Conservation (phyloP, 2,329 filamentous ascomycete species). For the Pestalotiopsis sp. region DNA sequence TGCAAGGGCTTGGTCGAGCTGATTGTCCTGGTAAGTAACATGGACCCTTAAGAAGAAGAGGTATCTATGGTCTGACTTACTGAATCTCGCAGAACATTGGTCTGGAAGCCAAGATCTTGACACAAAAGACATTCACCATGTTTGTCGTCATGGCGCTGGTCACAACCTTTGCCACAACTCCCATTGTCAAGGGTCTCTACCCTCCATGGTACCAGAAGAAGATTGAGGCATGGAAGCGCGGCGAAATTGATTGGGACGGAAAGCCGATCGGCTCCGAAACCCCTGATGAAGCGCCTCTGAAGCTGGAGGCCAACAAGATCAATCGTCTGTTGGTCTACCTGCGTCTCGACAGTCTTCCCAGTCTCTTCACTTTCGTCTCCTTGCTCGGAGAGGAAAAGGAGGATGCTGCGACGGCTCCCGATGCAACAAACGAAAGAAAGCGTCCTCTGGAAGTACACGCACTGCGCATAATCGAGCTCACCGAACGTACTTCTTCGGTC, state of each 20-base stretch:
- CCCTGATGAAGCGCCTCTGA: slow-evolving; percentile 30
- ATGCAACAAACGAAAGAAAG: slow-evolving; percentile 30
- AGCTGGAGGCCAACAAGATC: slow-evolving; percentile 43
- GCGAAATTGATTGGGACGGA: slow-evolving; percentile 83
- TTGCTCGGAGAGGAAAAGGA: slow-evolving; percentile 63
- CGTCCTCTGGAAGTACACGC: slow-evolving; percentile 75
- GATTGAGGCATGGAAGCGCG: slow-evolving; percentile 59
- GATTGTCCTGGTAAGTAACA: slow-evolving; percentile 78
- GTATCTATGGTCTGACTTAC: slow-evolving; percentile 13
- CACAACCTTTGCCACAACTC: slow-evolving; percentile 74
- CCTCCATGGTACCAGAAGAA: slow-evolving; percentile 77
- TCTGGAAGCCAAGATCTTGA: slow-evolving; percentile 71
- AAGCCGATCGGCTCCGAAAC: slow-evolving; percentile 49
- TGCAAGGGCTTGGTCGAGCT: slow-evolving; percentile 95
- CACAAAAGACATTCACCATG: slow-evolving; percentile 72
- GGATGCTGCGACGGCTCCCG: slow-evolving; percentile 17
- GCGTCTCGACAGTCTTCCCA: slow-evolving; percentile 80
- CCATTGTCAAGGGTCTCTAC: slow-evolving; percentile 67
- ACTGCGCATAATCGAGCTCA: slow-evolving; percentile 82
- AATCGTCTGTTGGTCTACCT: slow-evolving; percentile 77
- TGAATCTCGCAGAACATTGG: slow-evolving; percentile 61
- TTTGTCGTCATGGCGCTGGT: slow-evolving; percentile 83
- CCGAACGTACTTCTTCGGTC: slow-evolving; percentile 89
- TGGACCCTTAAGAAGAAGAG: too few relatives aligned
- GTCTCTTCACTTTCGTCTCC: slow-evolving; percentile 79